phyloP scores from a whole-genome alignment of 331 rosid genomes.

The Stylosanthes scabra region DNA sequence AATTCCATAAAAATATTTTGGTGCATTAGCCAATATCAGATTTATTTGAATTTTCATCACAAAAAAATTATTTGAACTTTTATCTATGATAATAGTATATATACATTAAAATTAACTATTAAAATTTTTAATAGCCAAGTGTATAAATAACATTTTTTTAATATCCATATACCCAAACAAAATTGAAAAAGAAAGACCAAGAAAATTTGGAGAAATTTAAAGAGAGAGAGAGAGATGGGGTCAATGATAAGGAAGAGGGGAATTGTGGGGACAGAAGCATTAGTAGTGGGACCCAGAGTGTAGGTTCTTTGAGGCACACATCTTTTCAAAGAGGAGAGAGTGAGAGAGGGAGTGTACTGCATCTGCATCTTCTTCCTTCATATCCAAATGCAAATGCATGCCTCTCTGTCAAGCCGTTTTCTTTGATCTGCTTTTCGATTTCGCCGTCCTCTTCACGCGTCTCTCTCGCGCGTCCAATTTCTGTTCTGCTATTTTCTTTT shows the following conservation, averaged over 20 bases:
- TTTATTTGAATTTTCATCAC: too few relatives aligned
- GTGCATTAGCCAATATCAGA: too few relatives aligned
- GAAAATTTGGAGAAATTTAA: background rate
- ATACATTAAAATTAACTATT: too few relatives aligned
- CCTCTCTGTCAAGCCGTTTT: constrained; percentile 11
- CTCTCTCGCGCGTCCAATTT: background rate
- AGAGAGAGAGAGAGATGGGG: background rate
- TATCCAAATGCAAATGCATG: too few relatives aligned
- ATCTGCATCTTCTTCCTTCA: background rate
- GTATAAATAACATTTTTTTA: too few relatives aligned
- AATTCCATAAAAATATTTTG: too few relatives aligned
- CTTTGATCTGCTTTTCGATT: background rate
- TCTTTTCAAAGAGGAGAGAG: constrained; percentile 37
- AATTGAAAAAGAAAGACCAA: background rate
- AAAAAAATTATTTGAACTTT: too few relatives aligned
- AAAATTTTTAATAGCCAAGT: too few relatives aligned
- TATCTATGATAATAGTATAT: too few relatives aligned
- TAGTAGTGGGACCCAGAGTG: constrained; percentile 49
- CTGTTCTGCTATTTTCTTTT: too few relatives aligned
- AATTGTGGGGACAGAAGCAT: constrained; percentile 11
- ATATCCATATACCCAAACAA: too few relatives aligned
- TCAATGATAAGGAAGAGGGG: constrained; percentile 13
- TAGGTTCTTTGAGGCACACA: constrained; percentile 65
- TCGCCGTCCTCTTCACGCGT: background rate
- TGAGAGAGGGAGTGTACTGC: background rate